Conservation (phyloP, 495 filamentous ascomycete species). For the Trichocladium uniseriatum region DNA sequence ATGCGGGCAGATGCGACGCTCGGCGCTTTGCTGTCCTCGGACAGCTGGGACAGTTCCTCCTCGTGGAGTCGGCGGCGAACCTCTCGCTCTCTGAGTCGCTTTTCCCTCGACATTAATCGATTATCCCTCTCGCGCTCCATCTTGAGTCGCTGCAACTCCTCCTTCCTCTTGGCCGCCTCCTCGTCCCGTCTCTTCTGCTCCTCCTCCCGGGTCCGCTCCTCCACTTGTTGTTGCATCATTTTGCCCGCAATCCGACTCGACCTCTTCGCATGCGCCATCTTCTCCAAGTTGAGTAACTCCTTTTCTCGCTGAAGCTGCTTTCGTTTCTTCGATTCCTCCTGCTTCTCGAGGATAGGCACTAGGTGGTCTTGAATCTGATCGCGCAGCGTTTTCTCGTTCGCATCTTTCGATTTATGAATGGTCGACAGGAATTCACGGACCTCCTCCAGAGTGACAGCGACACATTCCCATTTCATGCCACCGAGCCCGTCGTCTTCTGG, state of each 20-base stretch:
- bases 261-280: constrained; percentile 85
- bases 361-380: constrained; percentile 63
- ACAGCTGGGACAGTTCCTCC: constrained; percentile 68
- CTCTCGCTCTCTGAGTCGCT: constrained; percentile 74
- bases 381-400: constrained; percentile 70
- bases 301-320: constrained; percentile 64
- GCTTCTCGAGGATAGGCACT: constrained; percentile 71
- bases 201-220: constrained; percentile 61
- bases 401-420: constrained; percentile 63
- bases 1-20: constrained; percentile 53
- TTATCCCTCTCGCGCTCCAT: constrained; percentile 62
- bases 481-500: constrained; percentile 54
- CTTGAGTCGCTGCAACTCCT: constrained; percentile 59
- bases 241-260: constrained; percentile 81
- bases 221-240: constrained; percentile 63
- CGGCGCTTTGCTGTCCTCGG: constrained; percentile 63
- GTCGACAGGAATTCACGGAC: constrained; percentile 62
- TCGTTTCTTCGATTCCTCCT: constrained; percentile 63
- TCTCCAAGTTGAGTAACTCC: constrained; percentile 68
- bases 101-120: constrained; percentile 75
- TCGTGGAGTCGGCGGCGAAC: constrained; percentile 70
- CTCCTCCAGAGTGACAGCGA: constrained; percentile 71
- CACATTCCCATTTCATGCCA: constrained; percentile 79
- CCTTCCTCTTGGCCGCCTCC: constrained; percentile 55
- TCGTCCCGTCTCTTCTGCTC: constrained; percentile 60